Evolutionary conservation across 108 stramenopile genomes (phyloP).

Genomic region (Nannochloropsis gaditana): DNA sequence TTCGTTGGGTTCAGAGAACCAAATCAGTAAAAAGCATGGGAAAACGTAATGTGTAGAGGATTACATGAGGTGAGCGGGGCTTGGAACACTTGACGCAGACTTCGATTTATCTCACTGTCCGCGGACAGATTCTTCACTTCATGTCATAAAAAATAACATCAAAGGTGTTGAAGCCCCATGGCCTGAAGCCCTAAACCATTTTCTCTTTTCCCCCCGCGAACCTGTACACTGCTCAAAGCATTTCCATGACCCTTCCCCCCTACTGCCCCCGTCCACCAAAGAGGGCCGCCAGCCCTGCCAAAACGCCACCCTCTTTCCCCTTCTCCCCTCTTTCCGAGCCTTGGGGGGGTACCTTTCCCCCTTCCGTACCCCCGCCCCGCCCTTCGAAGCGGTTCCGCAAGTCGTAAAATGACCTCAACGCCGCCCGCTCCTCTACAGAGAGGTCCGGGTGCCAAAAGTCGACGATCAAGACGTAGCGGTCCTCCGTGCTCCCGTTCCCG

Average conservation of each 20-base stretch:
- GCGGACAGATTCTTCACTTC: too few relatives aligned
- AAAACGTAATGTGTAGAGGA: too few relatives aligned
- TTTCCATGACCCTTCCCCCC: background rate
- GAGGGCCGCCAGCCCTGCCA: background rate
- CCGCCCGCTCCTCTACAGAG: conserved; percentile 65
- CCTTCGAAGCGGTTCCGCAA: conserved; percentile 72
- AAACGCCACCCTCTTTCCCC: background rate
- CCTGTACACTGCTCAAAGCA: too few relatives aligned
- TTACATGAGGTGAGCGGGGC: too few relatives aligned
- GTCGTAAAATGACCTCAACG: conserved; percentile 71
- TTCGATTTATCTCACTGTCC: too few relatives aligned
- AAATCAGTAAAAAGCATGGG: too few relatives aligned
- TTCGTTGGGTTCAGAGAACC: too few relatives aligned
- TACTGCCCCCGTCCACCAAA: background rate
- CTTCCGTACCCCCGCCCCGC: background rate
- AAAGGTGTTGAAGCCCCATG: too few relatives aligned
- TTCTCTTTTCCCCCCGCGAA: too few relatives aligned
- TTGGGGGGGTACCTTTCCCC: background rate
- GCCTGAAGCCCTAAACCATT: too few relatives aligned
- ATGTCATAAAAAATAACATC: too few relatives aligned
- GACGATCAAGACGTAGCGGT: conserved; percentile 82
- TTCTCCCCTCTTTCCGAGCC: background rate
- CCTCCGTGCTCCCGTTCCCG: conserved; percentile 66
- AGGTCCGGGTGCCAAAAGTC: conserved; percentile 93
- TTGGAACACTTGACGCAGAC: too few relatives aligned